Base-by-base conservation (phyloP, 371 early-diverging fungal genomes). In the Basidiobolus meristosporus region DNA sequence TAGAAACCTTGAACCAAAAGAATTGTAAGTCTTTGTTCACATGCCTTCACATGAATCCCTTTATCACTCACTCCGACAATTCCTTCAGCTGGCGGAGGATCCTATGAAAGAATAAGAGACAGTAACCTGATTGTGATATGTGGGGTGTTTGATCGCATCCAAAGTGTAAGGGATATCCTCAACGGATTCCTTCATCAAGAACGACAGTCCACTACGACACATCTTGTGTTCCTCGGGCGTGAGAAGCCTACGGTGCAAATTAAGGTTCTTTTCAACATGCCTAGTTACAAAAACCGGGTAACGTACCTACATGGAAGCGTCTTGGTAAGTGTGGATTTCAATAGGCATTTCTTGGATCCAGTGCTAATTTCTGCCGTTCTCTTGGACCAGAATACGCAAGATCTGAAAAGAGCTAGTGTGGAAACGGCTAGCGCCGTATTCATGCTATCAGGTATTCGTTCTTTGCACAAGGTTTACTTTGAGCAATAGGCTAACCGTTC, bases 181-280 rank as follows among this genome's bases (percentile, higher is more conserved):
- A 61, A 63, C 23, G 68, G 64, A 1, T 67, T 79, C 33, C 59
- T 78, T 14, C 59, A 66, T 40, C 63, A 62, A 41, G 75, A 73
- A 56, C 48, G 47, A 21, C 47, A 51, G 6, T 43, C 45, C 18
- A 31, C 54, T 7, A 14, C 47, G 26, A 26, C 9, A 26, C 3
- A 26, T 31, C 56, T 75, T 5, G 69, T 75, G 3, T 63, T 78
- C 40, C 38, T 78, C 19, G 67, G 63, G 5, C 61, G 68, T 5
- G 56, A 53, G 22, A 47, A 62, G 22, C 63, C 70, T 1, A 51
- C 65, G 3, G 57, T 53, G 34, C 63, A 62, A 23, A 48, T 75
- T n/a, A 70, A 66, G 36, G 53, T 55, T 1, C 38, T 54, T 14
- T 45, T 45, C 35, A 44, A 32, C 31, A 56, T 40, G 58, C 53